These are phyloP conservation scores for Sclerotinia minor DNA, from an alignment of 2,329 filamentous ascomycete genomes.

Conservation along the genomic window DNA sequence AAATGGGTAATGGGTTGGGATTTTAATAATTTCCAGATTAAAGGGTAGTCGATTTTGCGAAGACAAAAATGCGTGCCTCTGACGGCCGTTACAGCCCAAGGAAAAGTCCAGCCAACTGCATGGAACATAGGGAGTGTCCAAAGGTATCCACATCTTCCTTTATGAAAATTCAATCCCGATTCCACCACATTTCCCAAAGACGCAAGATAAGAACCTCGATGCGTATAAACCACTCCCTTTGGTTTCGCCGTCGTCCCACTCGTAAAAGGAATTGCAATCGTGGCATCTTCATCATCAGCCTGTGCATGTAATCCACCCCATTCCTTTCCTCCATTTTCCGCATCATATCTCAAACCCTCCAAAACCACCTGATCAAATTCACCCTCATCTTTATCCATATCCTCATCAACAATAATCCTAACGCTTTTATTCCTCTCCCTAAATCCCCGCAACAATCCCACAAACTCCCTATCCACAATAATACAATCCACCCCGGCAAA, in stretches of 20 bases:
- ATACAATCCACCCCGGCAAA: slow-evolving; percentile 85
- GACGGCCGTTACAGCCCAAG: slow-evolving; percentile 90
- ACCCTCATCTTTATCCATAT: slow-evolving; percentile 76
- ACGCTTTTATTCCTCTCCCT: slow-evolving; percentile 60
- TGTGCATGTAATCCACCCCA: slow-evolving; percentile 77
- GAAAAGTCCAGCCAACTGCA: slow-evolving; percentile 67
- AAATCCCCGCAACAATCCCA: slow-evolving; percentile 67
- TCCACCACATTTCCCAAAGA: slow-evolving; percentile 85
- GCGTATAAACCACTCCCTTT: slow-evolving; percentile 91
- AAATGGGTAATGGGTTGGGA: slow-evolving; percentile 90
- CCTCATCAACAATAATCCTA: slow-evolving; percentile 74
- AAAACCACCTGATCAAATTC: slow-evolving; percentile 81
- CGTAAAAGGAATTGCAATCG: slow-evolving; percentile 89
- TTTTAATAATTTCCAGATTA: slow-evolving; percentile 88
- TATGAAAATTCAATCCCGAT: slow-evolving; percentile 73
- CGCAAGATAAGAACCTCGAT: slow-evolving; percentile 84
- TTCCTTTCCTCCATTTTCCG: slow-evolving; percentile 61
- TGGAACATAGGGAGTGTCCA: slow-evolving; percentile 92
- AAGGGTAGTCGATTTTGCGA: slow-evolving; percentile 89
- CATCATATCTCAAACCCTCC: slow-evolving; percentile 76
- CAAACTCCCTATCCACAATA: slow-evolving; percentile 81
- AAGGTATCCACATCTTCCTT: slow-evolving; percentile 74
- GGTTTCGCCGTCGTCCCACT: slow-evolving; percentile 88
- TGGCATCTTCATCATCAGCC: slow-evolving; percentile 71
- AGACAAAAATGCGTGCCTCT: slow-evolving; percentile 94